These are phyloP conservation scores for Lipomyces spencermartinsiae DNA, from an alignment of 805 yeast species.

Conservation along the genomic window DNA sequence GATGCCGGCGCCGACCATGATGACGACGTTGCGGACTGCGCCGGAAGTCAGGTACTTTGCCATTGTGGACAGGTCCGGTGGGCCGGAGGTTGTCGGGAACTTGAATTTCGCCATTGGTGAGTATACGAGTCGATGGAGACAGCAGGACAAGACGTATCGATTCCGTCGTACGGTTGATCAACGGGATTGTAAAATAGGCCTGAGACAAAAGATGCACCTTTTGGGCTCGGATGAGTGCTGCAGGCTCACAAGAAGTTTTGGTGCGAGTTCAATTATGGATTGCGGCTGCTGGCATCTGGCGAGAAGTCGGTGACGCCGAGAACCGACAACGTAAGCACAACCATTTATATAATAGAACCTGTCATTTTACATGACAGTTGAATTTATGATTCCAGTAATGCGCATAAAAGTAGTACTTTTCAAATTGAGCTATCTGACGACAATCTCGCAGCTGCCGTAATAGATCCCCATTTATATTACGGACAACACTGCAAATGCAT, in stretches of 20 bases:
- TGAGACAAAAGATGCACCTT: neutral
- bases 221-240: neutral
- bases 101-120: slow-evolving; percentile 9
- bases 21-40: slow-evolving; percentile 27
- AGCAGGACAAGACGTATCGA: too few species aligned
- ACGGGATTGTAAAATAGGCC: neutral
- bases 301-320: too few species aligned
- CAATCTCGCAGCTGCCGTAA: too few species aligned
- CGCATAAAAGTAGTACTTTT: neutral
- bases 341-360: too few species aligned
- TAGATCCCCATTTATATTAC: neutral
- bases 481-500: neutral
- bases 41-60: slow-evolving; percentile 29
- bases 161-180: neutral
- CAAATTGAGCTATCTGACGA: too few species aligned
- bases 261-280: neutral
- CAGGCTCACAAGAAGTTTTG: neutral
- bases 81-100: slow-evolving; percentile 8
- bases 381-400: neutral
- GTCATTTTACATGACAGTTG: too few species aligned
- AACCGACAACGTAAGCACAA: too few species aligned
- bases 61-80: slow-evolving; percentile 23
- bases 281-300: too few species aligned
- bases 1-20: slow-evolving; percentile 85
- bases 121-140: slow-evolving; percentile 10